These are phyloP conservation scores for Cryptococcus sp. DNA, from an alignment of 1,284 basidiomycete genomes.

Conservation along the genomic window DNA sequence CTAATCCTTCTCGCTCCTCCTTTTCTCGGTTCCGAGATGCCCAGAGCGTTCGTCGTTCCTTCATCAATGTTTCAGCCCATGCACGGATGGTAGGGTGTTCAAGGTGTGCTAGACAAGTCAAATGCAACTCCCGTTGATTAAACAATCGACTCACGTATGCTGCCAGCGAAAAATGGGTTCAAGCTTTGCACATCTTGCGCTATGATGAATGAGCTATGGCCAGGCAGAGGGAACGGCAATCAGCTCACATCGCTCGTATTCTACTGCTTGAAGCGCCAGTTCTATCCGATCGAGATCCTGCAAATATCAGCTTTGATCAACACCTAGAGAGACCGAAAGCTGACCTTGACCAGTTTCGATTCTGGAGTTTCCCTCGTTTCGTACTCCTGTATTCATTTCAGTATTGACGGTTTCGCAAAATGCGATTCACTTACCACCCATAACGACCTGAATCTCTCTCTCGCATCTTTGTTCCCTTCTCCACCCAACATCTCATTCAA, in stretches of 20 bases:
- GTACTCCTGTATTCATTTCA: constrained; percentile 91
- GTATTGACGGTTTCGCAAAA: not conserved
- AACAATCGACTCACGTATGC: constrained; percentile 30
- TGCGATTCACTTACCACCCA: constrained; percentile 62
- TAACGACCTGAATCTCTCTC: constrained; percentile 67
- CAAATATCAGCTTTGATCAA: not conserved
- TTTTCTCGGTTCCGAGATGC: constrained; percentile 31
- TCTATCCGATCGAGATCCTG: constrained; percentile 85
- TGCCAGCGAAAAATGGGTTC: constrained; percentile 44
- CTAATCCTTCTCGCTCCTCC: constrained; percentile 18
- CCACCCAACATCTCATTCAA: constrained; percentile 82
- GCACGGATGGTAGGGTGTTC: constrained; percentile 68
- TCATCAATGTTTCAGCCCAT: constrained; percentile 66
- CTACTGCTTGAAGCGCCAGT: constrained; percentile 66
- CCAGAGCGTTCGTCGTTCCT: constrained; percentile 52
- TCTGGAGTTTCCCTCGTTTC: constrained; percentile 77
- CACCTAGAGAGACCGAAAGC: constrained; percentile 9
- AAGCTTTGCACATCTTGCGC: constrained; percentile 42
- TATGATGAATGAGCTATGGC: constrained; percentile 10
- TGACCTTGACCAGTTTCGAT: constrained; percentile 87
- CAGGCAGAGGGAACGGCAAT: no score
- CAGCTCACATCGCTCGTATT: constrained; percentile 54
- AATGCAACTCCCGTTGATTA: not conserved
- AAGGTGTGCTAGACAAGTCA: constrained; percentile 48
- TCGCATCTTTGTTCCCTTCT: constrained; percentile 58